Conservation (phyloP, 495 filamentous ascomycete species). For the Aspergillus haitiensis region DNA sequence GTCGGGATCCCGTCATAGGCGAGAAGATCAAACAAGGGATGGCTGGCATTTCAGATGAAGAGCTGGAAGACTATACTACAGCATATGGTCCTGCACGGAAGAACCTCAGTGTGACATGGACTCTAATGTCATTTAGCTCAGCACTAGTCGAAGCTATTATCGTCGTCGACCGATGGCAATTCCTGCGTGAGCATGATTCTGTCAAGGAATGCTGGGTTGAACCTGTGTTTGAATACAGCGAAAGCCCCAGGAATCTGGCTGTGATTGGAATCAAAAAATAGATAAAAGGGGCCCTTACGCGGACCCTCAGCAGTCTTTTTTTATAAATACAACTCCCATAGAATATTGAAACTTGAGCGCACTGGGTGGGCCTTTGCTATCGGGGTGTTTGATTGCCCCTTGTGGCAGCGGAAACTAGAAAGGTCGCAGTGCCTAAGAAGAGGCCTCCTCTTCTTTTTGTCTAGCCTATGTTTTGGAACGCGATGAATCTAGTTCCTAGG, state of each 20-base stretch:
- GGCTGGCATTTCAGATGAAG: slow-evolving; percentile 64
- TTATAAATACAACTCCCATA: no score
- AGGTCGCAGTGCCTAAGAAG: no score
- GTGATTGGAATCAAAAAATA: slow-evolving; percentile 83
- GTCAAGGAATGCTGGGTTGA: slow-evolving; percentile 85
- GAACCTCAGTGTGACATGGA: slow-evolving; percentile 84
- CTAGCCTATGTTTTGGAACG: no score
- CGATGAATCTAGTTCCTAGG: no score
- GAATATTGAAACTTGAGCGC: no score
- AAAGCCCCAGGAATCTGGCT: slow-evolving; percentile 85
- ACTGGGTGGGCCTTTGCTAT: no score
- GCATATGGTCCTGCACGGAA: slow-evolving; percentile 67
- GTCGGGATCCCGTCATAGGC: slow-evolving; percentile 55
- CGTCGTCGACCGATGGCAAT: slow-evolving; percentile 89
- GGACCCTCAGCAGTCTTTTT: no score
- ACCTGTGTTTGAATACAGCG: slow-evolving; percentile 83
- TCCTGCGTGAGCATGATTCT: slow-evolving; percentile 69
- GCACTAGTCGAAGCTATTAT: slow-evolving; percentile 84
- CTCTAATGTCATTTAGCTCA: slow-evolving; percentile 92
- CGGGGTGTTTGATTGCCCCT: not conserved
- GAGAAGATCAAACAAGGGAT: slow-evolving; percentile 60
- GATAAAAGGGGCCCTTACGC: not conserved
- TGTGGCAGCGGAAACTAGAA: no score
- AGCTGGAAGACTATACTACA: slow-evolving; percentile 67
- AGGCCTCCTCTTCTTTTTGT: no score